These are phyloP conservation scores for Penicillium sp. DNA, from an alignment of 2,329 filamentous ascomycete species.

Conservation along the genomic window DNA sequence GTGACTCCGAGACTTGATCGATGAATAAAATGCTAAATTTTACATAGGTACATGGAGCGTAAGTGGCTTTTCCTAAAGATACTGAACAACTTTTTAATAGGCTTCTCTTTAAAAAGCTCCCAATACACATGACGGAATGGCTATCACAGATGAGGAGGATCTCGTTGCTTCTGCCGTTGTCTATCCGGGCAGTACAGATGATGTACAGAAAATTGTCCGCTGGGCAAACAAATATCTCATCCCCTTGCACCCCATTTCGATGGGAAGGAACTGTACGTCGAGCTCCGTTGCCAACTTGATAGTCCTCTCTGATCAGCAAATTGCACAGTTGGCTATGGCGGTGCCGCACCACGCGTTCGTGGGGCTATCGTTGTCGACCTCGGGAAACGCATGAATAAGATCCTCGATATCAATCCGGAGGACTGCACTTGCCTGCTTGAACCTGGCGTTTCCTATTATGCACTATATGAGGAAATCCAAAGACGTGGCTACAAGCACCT, in stretches of 20 bases:
- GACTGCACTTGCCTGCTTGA: slow-evolving; percentile 17
- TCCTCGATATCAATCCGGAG: slow-evolving; percentile 17
- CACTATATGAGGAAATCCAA: slow-evolving; percentile 15
- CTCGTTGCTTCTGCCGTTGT: neutral
- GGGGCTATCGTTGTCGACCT: slow-evolving; percentile 16
- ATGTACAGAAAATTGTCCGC: neutral
- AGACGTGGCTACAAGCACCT: slow-evolving; percentile 11
- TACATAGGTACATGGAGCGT: neutral
- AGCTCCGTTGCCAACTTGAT: neutral
- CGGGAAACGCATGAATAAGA: slow-evolving; percentile 14
- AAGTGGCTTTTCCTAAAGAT: neutral
- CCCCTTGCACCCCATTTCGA: slow-evolving; percentile 10
- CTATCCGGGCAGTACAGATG: neutral
- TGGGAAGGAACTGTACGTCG: slow-evolving; percentile 16
- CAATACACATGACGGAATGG: neutral
- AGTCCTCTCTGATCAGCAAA: neutral
- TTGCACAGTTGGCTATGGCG: slow-evolving; percentile 15
- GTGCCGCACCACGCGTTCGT: slow-evolving; percentile 16
- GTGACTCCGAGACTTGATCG: neutral
- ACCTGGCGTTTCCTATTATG: slow-evolving; percentile 17
- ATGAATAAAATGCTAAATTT: neutral
- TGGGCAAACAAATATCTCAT: neutral
- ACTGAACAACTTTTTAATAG: neutral
- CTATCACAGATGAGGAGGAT: neutral
- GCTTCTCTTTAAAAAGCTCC: neutral